Evolutionary conservation across 169 alveolate genomes (phyloP).

Genomic region (Eimeria maxima): DNA sequence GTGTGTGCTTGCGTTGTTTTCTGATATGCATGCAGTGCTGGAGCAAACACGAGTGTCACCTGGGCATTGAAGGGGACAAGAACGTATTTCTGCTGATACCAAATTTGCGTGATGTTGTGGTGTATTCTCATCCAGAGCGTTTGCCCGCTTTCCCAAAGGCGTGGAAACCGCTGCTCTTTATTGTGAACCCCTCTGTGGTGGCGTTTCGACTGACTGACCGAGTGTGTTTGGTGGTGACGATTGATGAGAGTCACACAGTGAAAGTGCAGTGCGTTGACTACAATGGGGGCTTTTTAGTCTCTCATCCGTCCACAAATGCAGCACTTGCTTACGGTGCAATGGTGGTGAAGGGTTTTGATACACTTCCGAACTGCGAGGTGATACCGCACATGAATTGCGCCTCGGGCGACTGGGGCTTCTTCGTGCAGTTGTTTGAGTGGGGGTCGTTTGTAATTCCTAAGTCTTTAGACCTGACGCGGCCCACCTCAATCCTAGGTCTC

Average conservation of each 20-base stretch:
- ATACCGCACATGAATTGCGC: conserved; percentile 84
- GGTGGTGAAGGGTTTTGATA: conserved; percentile 83
- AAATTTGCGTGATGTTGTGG: conserved; percentile 83
- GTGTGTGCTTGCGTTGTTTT: not conserved
- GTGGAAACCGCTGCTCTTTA: conserved; percentile 88
- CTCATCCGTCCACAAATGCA: conserved; percentile 86
- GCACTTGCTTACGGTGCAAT: conserved; percentile 87
- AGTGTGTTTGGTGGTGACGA: conserved; percentile 84
- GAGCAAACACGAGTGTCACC: conserved; percentile 71
- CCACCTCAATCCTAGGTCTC: conserved; percentile 85
- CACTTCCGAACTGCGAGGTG: conserved; percentile 80
- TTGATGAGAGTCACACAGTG: conserved; percentile 83
- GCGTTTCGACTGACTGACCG: conserved; percentile 86
- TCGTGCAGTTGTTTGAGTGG: conserved; percentile 88
- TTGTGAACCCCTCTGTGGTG: conserved; percentile 82
- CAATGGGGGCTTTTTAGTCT: conserved; percentile 87
- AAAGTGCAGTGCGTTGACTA: conserved; percentile 86
- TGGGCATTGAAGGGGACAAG: conserved; percentile 89
- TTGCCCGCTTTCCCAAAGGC: conserved; percentile 88
- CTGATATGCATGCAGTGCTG: conserved; percentile 73
- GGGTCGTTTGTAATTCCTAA: conserved; percentile 87
- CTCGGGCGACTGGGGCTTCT: conserved; percentile 89
- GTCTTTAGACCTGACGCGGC: conserved; percentile 86
- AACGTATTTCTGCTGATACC: conserved; percentile 87
- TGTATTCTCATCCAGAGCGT: conserved; percentile 86